Percentiles rank a stretch among this genome's conserved stretches.
These are phyloP conservation scores for Cairneyella variabilis DNA, from an alignment of 495 filamentous ascomycete species.

Conservation along the genomic window DNA sequence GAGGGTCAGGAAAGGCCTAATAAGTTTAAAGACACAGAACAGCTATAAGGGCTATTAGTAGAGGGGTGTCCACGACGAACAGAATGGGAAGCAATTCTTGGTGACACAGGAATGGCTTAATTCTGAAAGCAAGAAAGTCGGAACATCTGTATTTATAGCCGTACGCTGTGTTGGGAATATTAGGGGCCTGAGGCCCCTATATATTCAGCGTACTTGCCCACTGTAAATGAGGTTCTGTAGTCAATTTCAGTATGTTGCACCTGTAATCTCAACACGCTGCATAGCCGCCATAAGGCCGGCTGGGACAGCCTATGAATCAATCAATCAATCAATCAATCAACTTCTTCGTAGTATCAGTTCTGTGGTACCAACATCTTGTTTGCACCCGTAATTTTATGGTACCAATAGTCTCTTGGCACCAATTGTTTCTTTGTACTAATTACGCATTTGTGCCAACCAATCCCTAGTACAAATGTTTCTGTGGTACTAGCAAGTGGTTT, in stretches of 20 bases:
- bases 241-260: no score
- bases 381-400: no score
- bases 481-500: constrained; percentile 5
- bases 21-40: constrained; percentile 16
- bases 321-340: no score
- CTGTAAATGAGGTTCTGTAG: no score
- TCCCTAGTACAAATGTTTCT: constrained; percentile 9
- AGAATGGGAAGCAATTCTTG: constrained; percentile 11
- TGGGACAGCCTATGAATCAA: constrained; percentile 30
- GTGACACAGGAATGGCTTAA: not conserved
- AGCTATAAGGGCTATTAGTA: constrained; percentile 4
- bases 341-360: no score
- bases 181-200: no score
- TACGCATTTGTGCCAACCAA: constrained; percentile 1
- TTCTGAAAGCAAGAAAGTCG: constrained; percentile 12
- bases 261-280: no score
- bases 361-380: no score
- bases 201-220: no score
- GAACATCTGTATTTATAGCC: constrained; percentile 26
- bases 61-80: not conserved
- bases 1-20: constrained; percentile 17
- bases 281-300: constrained; percentile 27
- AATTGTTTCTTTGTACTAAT: constrained; percentile 14
- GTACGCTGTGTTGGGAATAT: no score
- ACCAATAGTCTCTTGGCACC: not conserved